These are phyloP conservation scores for Nitzschia inconspicua DNA, from an alignment of 108 stramenopile genomes.

Conservation along the genomic window DNA sequence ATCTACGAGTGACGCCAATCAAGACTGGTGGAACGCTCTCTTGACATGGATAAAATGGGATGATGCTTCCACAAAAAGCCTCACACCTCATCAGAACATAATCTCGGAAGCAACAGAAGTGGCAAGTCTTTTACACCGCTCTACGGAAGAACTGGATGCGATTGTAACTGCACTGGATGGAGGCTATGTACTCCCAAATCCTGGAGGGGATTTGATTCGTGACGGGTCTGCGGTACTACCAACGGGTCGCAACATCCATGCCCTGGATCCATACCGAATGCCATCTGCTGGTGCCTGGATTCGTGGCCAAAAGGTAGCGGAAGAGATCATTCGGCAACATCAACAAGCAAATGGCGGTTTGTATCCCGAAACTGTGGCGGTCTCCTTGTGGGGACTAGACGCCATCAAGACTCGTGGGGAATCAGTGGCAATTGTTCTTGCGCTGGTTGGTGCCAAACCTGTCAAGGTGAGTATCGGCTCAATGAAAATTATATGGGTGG, in stretches of 20 bases:
- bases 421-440: slow-evolving; percentile 80
- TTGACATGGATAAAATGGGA: slow-evolving; percentile 14
- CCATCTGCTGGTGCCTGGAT: slow-evolving; percentile 77
- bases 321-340: slow-evolving; percentile 78
- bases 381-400: slow-evolving; percentile 84
- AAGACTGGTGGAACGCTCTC: slow-evolving; percentile 8
- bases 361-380: slow-evolving; percentile 81
- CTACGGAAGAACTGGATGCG: slow-evolving; percentile 69
- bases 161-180: slow-evolving; percentile 65
- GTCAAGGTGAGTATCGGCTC: slow-evolving; percentile 84
- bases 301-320: slow-evolving; percentile 61
- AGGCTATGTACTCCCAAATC: slow-evolving; percentile 64
- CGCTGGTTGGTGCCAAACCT: slow-evolving; percentile 78
- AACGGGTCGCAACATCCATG: slow-evolving; percentile 83
- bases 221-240: slow-evolving; percentile 79
- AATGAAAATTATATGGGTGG: too few relatives aligned
- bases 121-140: slow-evolving; percentile 43
- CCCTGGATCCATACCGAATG: slow-evolving; percentile 85
- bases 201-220: slow-evolving; percentile 76
- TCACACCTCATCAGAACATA: slow-evolving; percentile 9
- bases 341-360: slow-evolving; percentile 44
- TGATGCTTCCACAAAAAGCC: slow-evolving; percentile 9
- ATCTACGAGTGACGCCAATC: too few relatives aligned
- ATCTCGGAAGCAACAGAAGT: slow-evolving; percentile 55
- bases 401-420: slow-evolving; percentile 85